Evolutionary conservation across 768 basidiomycete genomes (phyloP).

Genomic region (Termitomyces sp.): DNA sequence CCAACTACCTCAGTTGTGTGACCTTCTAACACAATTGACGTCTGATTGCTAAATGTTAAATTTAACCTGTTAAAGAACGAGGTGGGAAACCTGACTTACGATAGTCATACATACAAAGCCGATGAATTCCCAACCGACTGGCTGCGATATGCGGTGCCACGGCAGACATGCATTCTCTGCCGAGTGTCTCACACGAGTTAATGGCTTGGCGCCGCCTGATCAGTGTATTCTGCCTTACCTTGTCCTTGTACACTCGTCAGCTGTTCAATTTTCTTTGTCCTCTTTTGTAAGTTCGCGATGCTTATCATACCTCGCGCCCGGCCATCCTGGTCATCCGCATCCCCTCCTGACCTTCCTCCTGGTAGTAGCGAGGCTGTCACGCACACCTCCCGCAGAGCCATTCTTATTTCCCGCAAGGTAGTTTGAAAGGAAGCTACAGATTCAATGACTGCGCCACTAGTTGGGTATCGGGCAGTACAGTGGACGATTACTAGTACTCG

Average conservation of each 20-base stretch:
- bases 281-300: conserved; percentile 6
- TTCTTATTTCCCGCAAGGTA: conserved; percentile 2
- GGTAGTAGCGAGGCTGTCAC: conserved; percentile 14
- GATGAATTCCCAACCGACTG: background rate
- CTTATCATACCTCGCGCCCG: conserved; percentile 7
- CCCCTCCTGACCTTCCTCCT: conserved; percentile 5
- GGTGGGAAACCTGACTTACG: background rate
- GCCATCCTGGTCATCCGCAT: background rate
- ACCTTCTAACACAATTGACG: background rate
- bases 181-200: background rate
- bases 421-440: background rate
- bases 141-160: background rate
- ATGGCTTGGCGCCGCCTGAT: background rate
- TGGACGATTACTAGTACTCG: conserved; percentile 7
- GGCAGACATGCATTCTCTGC: background rate
- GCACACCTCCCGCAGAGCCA: background rate
- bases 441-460: conserved; percentile 14
- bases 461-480: conserved; percentile 5
- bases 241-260: conserved; percentile 3
- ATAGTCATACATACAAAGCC: background rate
- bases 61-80: background rate
- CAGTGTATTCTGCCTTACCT: background rate
- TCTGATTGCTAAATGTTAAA: background rate
- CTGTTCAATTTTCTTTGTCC: background rate
- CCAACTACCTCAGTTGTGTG: background rate